These are phyloP conservation scores for Vitis rupestris DNA, from an alignment of 164 flowering plant species.

Conservation along the genomic window DNA sequence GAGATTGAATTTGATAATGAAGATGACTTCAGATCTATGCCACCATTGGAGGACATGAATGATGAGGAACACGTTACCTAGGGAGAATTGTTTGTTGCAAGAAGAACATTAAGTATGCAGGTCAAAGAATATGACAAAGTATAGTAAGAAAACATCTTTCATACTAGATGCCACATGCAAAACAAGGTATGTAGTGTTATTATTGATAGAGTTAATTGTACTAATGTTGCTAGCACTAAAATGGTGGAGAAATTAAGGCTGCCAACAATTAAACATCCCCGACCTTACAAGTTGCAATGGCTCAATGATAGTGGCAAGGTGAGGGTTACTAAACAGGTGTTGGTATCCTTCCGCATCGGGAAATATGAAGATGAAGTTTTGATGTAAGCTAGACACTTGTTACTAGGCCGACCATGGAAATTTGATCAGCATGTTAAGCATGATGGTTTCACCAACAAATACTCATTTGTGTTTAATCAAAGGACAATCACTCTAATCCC, in stretches of 20 bases:
- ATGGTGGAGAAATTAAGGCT: neutral
- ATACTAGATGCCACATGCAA: neutral
- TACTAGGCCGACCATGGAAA: neutral
- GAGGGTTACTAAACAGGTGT: too few relatives aligned
- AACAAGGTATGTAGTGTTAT: neutral
- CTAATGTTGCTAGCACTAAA: neutral
- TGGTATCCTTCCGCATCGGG: neutral
- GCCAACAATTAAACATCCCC: too few relatives aligned
- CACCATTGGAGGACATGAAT: neutral
- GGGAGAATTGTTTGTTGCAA: neutral
- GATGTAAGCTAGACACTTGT: neutral
- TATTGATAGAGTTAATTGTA: neutral
- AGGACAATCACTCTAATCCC: neutral
- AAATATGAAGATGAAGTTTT: neutral
- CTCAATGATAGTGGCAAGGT: too few relatives aligned
- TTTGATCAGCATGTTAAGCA: neutral
- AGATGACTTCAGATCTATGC: too few relatives aligned
- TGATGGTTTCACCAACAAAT: neutral
- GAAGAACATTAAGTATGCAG: neutral
- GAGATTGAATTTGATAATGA: too few relatives aligned
- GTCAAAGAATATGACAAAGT: too few relatives aligned
- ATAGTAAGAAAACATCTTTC: too few relatives aligned
- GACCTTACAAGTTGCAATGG: too few relatives aligned
- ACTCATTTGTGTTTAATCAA: neutral
- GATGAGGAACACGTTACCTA: neutral